Evolutionary conservation across 176 grass and related monocot species (phyloP), one percentile per base, ranked within the genome.

Genomic region (Chloris gayana): DNA sequence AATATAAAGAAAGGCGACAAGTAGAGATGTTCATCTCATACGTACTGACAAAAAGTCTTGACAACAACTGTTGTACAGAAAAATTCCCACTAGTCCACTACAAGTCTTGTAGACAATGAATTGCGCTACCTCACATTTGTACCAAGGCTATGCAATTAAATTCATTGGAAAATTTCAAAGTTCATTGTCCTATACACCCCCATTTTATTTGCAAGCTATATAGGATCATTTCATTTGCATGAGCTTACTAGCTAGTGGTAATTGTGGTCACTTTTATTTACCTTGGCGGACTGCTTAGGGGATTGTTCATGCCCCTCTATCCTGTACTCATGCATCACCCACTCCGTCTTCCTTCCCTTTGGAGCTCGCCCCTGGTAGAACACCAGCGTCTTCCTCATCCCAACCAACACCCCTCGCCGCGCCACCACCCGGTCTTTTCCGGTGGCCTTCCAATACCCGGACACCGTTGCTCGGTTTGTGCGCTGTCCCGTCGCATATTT

Each of bases 241-340:
- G 2, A 78, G 67, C 15, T 60, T 44, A n/a, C n/a, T n/a, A n/a
- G 7, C 41, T 44, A 44, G 41, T 44, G 41, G 41, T 44, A 44
- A 11, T 44, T 10, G 10, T 3, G 51, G 7, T 56, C 5, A 56
- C 19, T 56, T 56, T 22, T 22, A 25, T 19, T 58, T 82, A 94
- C 92, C 90, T 91, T 92, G 82, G 70, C 73, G 71, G 67, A 19
- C 12, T 73, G 58, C 1, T 54, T 75, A 24, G 77, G 30, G 14
- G 81, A 75, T 27, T 57, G 82, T 4, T 80, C 68, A 22, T 63
- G 56, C 1, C 76, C 78, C 60, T 93, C 90, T 64, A 99, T 69
- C 71, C 97, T 85, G 74, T 89, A 99, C 85, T 99, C 97, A 45
- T 99, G 93, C 97, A 99, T 99, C 68, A 99, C 93, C 97, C 97